Evolutionary conservation across 225 moss, liverwort and hornwort species (phyloP), one percentile per base, ranked within the genome.

Genomic region (Pseudoscleropodium purum): DNA sequence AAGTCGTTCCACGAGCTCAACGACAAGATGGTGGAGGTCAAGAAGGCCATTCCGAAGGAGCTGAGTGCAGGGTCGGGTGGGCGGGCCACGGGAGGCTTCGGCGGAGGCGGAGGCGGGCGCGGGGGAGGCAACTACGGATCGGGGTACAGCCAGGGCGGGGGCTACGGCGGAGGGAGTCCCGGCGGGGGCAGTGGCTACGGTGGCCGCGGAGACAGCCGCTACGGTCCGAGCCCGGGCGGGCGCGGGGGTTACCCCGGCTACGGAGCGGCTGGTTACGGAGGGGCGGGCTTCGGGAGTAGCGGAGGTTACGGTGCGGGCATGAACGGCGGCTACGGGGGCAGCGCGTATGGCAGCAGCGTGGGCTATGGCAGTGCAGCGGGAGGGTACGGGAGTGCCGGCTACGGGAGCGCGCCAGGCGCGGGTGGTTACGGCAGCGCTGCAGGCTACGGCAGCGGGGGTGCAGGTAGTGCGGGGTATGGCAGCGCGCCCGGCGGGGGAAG

Each of bases 291-390:
- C 87, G 98, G 97, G 52, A 96, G 94, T 84, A 96, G 96, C 90
- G 97, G 92, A 67, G 97, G 91, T n/a, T 99, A 99, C 51, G 95
- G 93, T 72, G 92, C 96, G 26, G 99, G 96, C 13, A 95, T 97
- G 95, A 99, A 97, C 84, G 99, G 97, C 6, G 97, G 95, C 7
- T 99, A 97, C 82, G 99, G 97, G 6, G 97, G 99, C 45, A 95
- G 97, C 90, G 97, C 93, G 5, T 97, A 97, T 37, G 97, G 97
- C 18, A 96, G 87, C 73, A 92, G 95, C 74, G 95, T 93, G 67
- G 97, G 99, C 10, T 99, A 99, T 68, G 92, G 93, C 24, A 96
- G 96, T 85, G 97, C 95, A 23, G 96, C 93, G 84, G 96, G 95
- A 43, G 91, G 94, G 6, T 97, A 95, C 68, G 97, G 97, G 23